Percentiles rank a stretch among this genome's conserved stretches.
Evolutionary conservation across 2,329 filamentous ascomycete species (phyloP).

Genomic region (Xylariales sp.): DNA sequence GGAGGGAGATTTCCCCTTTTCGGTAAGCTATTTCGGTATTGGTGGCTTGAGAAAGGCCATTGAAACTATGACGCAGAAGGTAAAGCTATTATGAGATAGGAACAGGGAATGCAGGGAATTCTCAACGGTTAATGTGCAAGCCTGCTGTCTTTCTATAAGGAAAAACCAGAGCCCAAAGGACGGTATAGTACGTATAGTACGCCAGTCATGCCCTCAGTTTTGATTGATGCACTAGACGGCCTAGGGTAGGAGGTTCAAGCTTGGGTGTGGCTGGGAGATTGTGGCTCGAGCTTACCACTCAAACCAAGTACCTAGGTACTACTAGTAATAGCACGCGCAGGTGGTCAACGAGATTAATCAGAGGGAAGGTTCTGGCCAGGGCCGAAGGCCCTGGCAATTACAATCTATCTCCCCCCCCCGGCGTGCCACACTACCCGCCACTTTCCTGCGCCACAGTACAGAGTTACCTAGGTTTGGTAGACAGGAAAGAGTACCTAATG

Average conservation of each 20-base stretch:
- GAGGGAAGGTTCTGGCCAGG: too few species aligned
- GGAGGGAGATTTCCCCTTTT: constrained; percentile 10
- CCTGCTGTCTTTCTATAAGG: background rate
- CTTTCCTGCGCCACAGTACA: too few species aligned
- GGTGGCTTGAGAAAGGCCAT: constrained; percentile 22
- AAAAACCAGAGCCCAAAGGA: background rate
- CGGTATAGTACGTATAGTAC: background rate
- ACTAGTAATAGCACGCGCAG: too few species aligned
- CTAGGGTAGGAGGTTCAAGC: background rate
- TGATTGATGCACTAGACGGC: background rate
- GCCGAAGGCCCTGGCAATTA: too few species aligned
- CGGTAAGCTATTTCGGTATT: constrained; percentile 29
- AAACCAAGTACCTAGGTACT: background rate
- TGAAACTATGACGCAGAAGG: background rate
- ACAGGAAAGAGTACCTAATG: background rate
- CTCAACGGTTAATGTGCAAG: constrained; percentile 1
- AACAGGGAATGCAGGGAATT: background rate
- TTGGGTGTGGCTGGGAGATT: constrained; percentile 3
- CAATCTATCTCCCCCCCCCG: too few species aligned
- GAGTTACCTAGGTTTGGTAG: constrained; percentile 1
- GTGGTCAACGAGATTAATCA: too few species aligned
- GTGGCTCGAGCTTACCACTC: background rate
- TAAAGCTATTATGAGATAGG: background rate
- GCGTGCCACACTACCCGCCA: too few species aligned
- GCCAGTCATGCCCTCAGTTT: background rate